Evolutionary conservation across 805 yeast genomes (phyloP), one percentile per base, ranked within the genome.

Genomic region (Dipodascus albidus): DNA sequence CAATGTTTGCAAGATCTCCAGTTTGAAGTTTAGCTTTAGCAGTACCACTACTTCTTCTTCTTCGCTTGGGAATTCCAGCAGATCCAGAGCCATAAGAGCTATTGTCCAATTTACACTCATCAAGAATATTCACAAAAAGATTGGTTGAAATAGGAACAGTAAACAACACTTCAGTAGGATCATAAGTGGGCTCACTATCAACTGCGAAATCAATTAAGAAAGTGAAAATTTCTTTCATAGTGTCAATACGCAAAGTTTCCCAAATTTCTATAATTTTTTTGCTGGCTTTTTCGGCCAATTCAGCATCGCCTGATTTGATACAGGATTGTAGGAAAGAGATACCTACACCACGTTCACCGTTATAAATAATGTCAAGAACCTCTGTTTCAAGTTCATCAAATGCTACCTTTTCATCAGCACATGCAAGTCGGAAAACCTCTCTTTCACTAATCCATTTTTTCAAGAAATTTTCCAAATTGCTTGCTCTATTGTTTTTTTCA

Each of bases 1-100:
- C 97, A 67, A 87, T 74, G 50, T 74, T 77, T 11, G 84, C 80
- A 48, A 90, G 77, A 54, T 81, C 85, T 53, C 83, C 85, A 54
- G 71, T 74, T 8, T 58, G 57, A 23, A 62, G 54, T 22, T 59
- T 51, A 52, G 82, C 89, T 63, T 80, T 83, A 1, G 91, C 76
- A 15, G 86, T 76, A 27, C 87, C 81, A 1, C 93, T 82, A 1
- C 93, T 83, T 48, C 73, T 60, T 23, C 66, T 48, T 59, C 86
- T 71, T 71, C 97, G 79, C 74, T 96, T 82, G 69, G 70, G 61
- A 38, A 38, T 38, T n/a, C 44, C 44, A 2, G 54, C 55, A 23
- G 52, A 51, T 50, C 50, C 49, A 42, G 69, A 68, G 17, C 69
- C 64, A 17, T 66, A 65, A 8, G 64, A 63, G 48, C 72, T 73